A percentile compares a stretch with the other conserved stretches of the same genome.
Evolutionary conservation across 441 rosid genomes (phyloP).

Genomic region (Arabidopsis hybrid): DNA sequence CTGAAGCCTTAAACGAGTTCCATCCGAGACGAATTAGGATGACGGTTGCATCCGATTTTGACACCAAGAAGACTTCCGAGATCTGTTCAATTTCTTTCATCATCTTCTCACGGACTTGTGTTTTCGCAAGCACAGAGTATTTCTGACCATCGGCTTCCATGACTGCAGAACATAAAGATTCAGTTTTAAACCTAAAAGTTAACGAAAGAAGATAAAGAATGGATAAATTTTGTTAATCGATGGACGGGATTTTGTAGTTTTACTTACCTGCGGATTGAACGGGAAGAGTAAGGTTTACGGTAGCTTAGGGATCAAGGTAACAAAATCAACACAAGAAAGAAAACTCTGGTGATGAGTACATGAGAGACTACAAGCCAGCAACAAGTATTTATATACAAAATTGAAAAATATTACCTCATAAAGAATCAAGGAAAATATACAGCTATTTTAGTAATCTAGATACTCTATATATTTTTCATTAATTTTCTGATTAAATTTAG

Average conservation of each 20-base stretch:
- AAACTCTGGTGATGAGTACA: neutral
- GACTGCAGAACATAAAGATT: neutral
- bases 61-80: constrained; percentile 30
- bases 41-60: constrained; percentile 24
- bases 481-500: neutral
- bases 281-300: neutral
- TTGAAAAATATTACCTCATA: neutral
- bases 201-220: neutral
- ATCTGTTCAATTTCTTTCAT: constrained; percentile 12
- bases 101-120: constrained; percentile 20
- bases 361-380: neutral
- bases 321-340: neutral
- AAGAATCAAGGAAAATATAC: neutral
- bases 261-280: too few relatives aligned
- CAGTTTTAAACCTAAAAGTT: neutral
- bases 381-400: neutral
- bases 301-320: constrained; percentile 21
- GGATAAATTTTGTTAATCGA: neutral
- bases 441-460: neutral
- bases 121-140: constrained; percentile 24
- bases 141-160: constrained; percentile 26
- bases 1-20: constrained; percentile 30
- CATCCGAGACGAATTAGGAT: constrained; percentile 31
- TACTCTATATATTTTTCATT: neutral
- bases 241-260: too few relatives aligned